phyloP scores from a whole-genome alignment of 768 basidiomycete species.

The Pleurotus giganteus region DNA sequence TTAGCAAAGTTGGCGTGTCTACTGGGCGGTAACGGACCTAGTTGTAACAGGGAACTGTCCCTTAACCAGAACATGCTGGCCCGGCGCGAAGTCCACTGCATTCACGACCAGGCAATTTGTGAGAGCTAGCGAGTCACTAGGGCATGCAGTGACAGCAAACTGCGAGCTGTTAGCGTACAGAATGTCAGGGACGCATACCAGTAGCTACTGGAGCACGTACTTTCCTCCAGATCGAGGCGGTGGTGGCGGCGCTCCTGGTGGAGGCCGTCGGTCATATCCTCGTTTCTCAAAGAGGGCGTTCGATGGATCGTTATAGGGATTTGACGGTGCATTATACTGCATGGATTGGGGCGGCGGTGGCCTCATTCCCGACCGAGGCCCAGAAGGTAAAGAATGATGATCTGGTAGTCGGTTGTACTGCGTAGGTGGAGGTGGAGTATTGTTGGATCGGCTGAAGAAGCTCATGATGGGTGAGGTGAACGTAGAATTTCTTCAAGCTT shows the following conservation, averaged over 20 bases:
- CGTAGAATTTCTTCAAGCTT: background rate
- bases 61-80: constrained; percentile 77
- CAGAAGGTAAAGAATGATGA: constrained; percentile 27
- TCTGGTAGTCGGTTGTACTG: constrained; percentile 44
- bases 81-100: constrained; percentile 69
- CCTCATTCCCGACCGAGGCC: constrained; percentile 29
- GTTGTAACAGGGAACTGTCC: constrained; percentile 69
- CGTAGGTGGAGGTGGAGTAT: constrained; percentile 36
- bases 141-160: constrained; percentile 57
- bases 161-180: constrained; percentile 25
- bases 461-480: constrained; percentile 31
- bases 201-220: constrained; percentile 13
- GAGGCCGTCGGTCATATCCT: constrained; percentile 38
- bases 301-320: constrained; percentile 53
- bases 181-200: background rate
- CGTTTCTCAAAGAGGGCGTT: constrained; percentile 49
- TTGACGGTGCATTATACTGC: constrained; percentile 36
- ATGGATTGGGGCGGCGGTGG: constrained; percentile 27
- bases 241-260: constrained; percentile 24
- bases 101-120: constrained; percentile 82
- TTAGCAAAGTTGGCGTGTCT: background rate
- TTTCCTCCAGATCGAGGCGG: constrained; percentile 30
- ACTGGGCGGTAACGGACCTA: constrained; percentile 45
- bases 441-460: constrained; percentile 44
- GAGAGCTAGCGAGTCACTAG: constrained; percentile 68